Evolutionary conservation across 345 rosid genomes (phyloP).

Genomic region (Viola odorata): DNA sequence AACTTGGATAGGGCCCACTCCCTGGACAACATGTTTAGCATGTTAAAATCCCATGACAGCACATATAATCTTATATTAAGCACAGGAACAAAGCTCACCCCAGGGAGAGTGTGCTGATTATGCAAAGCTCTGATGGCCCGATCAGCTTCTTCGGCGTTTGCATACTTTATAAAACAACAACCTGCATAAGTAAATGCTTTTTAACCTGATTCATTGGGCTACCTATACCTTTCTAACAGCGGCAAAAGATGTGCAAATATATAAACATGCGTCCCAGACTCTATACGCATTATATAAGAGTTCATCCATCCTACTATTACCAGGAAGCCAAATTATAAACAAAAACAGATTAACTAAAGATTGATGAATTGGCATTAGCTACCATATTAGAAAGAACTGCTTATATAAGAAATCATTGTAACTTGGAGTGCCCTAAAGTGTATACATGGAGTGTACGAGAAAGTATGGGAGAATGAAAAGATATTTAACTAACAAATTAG

Average conservation of each 20-base stretch:
- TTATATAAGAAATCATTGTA: too few species aligned
- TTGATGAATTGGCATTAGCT: too few species aligned
- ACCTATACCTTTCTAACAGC: constrained; percentile 17
- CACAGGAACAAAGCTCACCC: constrained; percentile 49
- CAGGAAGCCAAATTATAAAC: too few species aligned
- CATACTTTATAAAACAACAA: constrained; percentile 96
- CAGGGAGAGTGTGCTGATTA: constrained; percentile 81
- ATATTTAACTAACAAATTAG: too few species aligned
- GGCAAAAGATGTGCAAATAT: not conserved
- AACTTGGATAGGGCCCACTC: constrained; percentile 90
- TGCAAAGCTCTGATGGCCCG: constrained; percentile 96
- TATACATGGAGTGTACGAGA: too few species aligned
- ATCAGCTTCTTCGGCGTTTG: constrained; percentile 87
- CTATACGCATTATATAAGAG: too few species aligned
- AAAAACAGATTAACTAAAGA: too few species aligned
- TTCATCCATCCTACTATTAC: too few species aligned
- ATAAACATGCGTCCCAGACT: too few species aligned
- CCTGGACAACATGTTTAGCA: constrained; percentile 45
- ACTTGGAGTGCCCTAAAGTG: too few species aligned
- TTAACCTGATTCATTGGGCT: constrained; percentile 35
- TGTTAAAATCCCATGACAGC: constrained; percentile 4
- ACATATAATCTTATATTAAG: not conserved
- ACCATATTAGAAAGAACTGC: too few species aligned
- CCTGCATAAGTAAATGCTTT: constrained; percentile 61
- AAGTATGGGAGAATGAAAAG: too few species aligned